Evolutionary conservation across 2,329 filamentous ascomycete species (phyloP), one percentile per base, ranked within the genome.

Genomic region (Macrophomina tecta): DNA sequence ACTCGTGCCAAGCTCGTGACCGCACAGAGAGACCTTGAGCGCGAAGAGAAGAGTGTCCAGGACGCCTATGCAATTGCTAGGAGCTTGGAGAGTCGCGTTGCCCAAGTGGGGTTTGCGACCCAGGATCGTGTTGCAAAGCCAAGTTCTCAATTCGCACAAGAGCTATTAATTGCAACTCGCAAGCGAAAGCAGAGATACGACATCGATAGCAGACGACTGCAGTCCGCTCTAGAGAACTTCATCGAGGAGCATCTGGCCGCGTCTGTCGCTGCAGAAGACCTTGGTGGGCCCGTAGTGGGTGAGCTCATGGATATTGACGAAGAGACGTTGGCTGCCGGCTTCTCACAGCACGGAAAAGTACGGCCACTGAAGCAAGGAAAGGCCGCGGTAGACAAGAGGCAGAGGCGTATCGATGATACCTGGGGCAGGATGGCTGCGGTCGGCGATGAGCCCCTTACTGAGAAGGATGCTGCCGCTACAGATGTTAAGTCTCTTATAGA

Each of bases 211-310:
- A 81, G 82, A 1, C 82, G 80, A 49, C 81, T 95, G 16, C 85
- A 91, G 65, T 85, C 84, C 67, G 83, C 86, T 0, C 83, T 96
- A 65, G 86, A 90, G 69, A 81, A 80, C 16, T 96, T 96, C 73
- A 89, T 94, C 67, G 87, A 91, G 69, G 81, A 87, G 51, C 85
- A 87, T 48, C 83, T 97, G 1, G 90, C 91, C 1, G 80, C 86
- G 3, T 91, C 94, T 87, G 82, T 97, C 51, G 92, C 92, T 6
- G 91, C 91, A 0, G 93, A 96, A 79, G 91, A 93, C 73, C 83
- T 94, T 1, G 93, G 93, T 7, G 92, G 93, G 0, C 92, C 93
- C 0, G 90, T 93, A 11, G 91, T 94, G 0, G 91, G 93, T 3
- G 90, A 92, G 70, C 82, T 90, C 71, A 83, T 90, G 73, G 87